A percentile compares a stretch with the other conserved stretches of the same genome.
Conservation (phyloP, 306 rosid species). For the Morella rubra region DNA sequence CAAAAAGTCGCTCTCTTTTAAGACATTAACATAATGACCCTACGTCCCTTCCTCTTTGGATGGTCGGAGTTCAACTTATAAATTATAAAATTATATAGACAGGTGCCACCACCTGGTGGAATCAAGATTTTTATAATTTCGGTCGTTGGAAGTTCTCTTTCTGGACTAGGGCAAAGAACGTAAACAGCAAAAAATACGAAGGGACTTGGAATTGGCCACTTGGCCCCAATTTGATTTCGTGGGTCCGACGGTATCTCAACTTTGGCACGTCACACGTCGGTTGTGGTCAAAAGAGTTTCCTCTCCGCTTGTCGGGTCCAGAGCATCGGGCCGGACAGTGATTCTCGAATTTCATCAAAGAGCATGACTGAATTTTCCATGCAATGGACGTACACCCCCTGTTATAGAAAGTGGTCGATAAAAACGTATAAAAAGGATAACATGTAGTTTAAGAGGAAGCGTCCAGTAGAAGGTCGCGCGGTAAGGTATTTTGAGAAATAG, state of each 20-base stretch:
- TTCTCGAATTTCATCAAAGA: no score
- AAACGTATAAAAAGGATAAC: no score
- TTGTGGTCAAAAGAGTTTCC: not conserved
- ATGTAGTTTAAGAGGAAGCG: slow-evolving; percentile 38
- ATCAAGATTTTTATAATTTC: not conserved
- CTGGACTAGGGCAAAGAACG: not conserved
- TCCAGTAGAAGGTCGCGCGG: slow-evolving; percentile 71
- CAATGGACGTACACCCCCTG: not conserved
- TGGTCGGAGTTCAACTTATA: not conserved
- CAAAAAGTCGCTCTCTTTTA: not conserved
- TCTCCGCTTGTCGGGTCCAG: no score
- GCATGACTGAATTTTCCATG: not conserved
- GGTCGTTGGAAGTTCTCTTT: slow-evolving; percentile 16
- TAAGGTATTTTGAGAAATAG: slow-evolving; percentile 85
- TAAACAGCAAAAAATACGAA: no score
- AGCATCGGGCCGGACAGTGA: no score
- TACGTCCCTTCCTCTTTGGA: slow-evolving; percentile 1
- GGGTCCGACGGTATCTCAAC: slow-evolving; percentile 6
- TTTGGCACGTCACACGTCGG: not conserved
- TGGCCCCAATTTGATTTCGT: slow-evolving; percentile 33
- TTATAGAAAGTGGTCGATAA: no score
- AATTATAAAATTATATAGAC: no score
- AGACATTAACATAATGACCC: not conserved
- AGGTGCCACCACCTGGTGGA: not conserved
- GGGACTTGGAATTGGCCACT: no score